phyloP scores from a whole-genome alignment of 2,329 filamentous ascomycete genomes.

The Exophiala mesophila region DNA sequence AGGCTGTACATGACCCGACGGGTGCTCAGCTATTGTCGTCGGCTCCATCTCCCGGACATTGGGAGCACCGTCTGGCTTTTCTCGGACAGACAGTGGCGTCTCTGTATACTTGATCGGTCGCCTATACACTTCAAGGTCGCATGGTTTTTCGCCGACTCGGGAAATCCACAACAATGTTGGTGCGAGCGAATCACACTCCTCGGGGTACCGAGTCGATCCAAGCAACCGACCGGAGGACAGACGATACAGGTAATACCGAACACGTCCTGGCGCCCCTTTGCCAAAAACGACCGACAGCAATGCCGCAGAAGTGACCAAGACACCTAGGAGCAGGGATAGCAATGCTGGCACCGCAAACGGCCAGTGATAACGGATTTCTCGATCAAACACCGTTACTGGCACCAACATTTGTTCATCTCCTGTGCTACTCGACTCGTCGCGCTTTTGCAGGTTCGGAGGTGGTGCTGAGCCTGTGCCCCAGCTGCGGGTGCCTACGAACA shows the following conservation, averaged over 20 bases:
- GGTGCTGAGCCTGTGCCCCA: constrained; percentile 5
- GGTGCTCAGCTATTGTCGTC: background rate
- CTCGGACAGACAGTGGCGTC: no score
- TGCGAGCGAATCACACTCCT: constrained; percentile 12
- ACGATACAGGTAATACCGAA: constrained; percentile 16
- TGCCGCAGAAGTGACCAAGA: constrained; percentile 33
- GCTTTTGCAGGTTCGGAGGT: constrained; percentile 15
- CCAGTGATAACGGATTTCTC: constrained; percentile 32
- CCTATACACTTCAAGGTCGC: constrained; percentile 6
- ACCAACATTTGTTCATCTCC: constrained; percentile 9
- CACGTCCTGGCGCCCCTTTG: constrained; percentile 8
- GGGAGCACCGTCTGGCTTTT: background rate
- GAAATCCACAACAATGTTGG: constrained; percentile 17
- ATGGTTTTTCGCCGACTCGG: constrained; percentile 12
- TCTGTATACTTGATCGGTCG: no score
- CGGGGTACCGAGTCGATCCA: constrained; percentile 11
- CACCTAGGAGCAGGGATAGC: constrained; percentile 34
- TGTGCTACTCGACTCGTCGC: constrained; percentile 6
- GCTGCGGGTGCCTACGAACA: constrained; percentile 38
- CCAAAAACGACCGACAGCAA: constrained; percentile 36
- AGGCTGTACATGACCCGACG: background rate
- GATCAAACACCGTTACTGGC: constrained; percentile 28
- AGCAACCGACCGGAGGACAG: constrained; percentile 15
- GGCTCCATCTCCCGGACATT: background rate
- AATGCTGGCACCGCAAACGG: constrained; percentile 34